Evolutionary conservation across 2,329 filamentous ascomycete species (phyloP), one percentile per base, ranked within the genome.

Genomic region (Myriangium duriaei): DNA sequence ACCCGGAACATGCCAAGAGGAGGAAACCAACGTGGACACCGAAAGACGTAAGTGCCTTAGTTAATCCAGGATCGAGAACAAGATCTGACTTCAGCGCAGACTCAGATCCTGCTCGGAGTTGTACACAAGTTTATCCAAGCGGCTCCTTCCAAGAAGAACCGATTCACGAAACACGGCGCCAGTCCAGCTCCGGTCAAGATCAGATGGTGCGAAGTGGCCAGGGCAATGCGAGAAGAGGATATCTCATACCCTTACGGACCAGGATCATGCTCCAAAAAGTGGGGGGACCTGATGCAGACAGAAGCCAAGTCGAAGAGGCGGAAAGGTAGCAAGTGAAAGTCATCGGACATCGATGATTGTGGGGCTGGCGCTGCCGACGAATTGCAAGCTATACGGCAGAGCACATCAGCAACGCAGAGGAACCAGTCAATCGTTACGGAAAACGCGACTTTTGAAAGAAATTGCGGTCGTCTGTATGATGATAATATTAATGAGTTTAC

Each of bases 1-100:
- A 82, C 59, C 57, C 60, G 10, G 73, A 73, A 47, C 63, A 69
- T 21, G 65, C 73, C 40, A 64, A 81, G 4, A 71, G 81, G 2
- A 65, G 81, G 5, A 76, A 72, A 54, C 80, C 81, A 0, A 57
- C 68, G 41, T 86, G 80, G 79, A 64, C 55, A 1, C 59, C 63
- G 0, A 57, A 61, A 2, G 79, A 86, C 59, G 79, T 83, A 57
- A 68, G 79, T 67, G 4, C 11, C 11, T 34, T 19, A n/a, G n/a
- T n/a, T n/a, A n/a, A n/a, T n/a, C n/a, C n/a, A n/a, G n/a, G n/a
- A n/a, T n/a, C n/a, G n/a, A n/a, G n/a, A n/a, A n/a, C n/a, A n/a
- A n/a, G n/a, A n/a, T n/a, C 30, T 42, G 24, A 43, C 34, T 12
- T 12, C 13, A 16, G 11, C 17, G n/a, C 41, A 59, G 55, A 34